Percentiles rank a stretch among this genome's conserved stretches.
Evolutionary conservation across 805 yeast genomes (phyloP).

Genomic region (Yarrowia hollandica): DNA sequence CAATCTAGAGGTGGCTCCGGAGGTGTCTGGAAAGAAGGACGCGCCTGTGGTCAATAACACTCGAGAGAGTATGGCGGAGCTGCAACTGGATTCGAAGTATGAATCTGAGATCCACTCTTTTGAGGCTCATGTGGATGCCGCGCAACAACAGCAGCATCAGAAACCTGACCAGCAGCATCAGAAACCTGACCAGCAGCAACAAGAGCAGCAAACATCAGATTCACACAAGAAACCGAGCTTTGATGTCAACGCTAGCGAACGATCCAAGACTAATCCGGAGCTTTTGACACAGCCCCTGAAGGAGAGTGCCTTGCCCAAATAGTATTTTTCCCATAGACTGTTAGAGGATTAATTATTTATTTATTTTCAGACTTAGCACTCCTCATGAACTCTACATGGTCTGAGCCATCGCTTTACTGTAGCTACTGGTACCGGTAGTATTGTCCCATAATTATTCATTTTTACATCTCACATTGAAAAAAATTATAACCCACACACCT

Average conservation of each 20-base stretch:
- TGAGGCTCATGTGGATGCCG: neutral
- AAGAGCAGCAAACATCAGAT: neutral
- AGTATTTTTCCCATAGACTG: neutral
- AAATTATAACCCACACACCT: too few species aligned
- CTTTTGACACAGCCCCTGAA: slow-evolving; percentile 2
- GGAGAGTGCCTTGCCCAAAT: slow-evolving; percentile 10
- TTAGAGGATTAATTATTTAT: too few species aligned
- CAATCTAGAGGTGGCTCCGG: neutral
- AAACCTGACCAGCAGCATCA: neutral
- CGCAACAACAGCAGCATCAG: neutral
- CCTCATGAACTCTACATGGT: too few species aligned
- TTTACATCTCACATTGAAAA: too few species aligned
- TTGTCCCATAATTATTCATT: too few species aligned
- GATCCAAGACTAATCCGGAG: neutral
- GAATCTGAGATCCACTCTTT: neutral
- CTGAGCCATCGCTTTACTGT: too few species aligned
- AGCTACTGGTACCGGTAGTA: too few species aligned
- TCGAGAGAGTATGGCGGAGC: neutral
- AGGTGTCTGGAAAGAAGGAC: slow-evolving; percentile 1
- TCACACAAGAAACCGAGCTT: too few species aligned
- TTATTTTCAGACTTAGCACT: too few species aligned
- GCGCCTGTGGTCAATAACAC: neutral
- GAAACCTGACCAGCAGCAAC: neutral
- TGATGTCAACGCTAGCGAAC: neutral
- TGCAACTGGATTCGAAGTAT: neutral